Percentiles rank a stretch among this genome's conserved stretches.
Conservation (phyloP, 176 grass and related monocot genomes). For the Triticum monococcum region DNA sequence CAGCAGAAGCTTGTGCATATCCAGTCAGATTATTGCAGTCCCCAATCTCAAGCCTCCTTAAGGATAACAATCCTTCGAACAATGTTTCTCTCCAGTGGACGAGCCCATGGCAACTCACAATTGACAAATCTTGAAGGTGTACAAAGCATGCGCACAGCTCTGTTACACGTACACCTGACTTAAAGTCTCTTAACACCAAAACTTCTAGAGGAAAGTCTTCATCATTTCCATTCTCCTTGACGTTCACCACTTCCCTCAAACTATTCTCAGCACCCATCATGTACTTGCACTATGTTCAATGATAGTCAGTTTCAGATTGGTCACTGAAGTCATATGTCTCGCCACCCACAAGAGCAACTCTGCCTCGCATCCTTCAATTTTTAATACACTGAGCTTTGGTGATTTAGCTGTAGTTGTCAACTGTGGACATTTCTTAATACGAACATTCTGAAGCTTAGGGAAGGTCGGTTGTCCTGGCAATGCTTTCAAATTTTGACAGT, state of each 20-base stretch:
- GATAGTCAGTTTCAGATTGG: background rate
- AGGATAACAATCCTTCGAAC: background rate
- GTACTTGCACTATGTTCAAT: background rate
- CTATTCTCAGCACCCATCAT: background rate
- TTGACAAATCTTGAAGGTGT: background rate
- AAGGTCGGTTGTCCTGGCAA: background rate
- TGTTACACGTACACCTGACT: background rate
- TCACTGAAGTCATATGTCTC: background rate
- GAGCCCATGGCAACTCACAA: background rate
- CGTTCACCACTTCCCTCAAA: background rate
- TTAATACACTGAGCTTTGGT: background rate
- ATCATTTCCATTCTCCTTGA: background rate
- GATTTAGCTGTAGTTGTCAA: background rate
- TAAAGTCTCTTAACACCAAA: background rate
- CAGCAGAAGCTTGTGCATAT: background rate
- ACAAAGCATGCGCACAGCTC: background rate
- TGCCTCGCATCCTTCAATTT: background rate
- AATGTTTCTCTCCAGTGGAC: too few species aligned
- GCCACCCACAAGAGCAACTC: background rate
- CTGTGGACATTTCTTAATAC: background rate
- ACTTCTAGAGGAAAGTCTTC: background rate
- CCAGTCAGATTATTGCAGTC: background rate
- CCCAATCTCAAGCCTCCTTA: fast-evolving
- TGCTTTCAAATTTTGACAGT: background rate
- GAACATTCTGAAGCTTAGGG: background rate